phyloP scores from a whole-genome alignment of 345 rosid species.

The Arabidopsis suecica region DNA sequence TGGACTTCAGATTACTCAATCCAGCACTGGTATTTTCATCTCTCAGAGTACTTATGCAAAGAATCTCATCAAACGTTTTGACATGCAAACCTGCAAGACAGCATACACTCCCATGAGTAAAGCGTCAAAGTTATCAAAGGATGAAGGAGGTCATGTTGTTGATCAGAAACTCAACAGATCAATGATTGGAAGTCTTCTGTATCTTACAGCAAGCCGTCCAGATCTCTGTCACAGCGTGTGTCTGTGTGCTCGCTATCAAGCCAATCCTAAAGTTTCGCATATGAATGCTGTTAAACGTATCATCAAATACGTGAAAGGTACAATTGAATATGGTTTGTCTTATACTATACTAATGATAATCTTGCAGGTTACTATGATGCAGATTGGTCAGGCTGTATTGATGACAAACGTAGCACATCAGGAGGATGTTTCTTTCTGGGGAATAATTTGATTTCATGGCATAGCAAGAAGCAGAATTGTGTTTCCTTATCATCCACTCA shows the following conservation, averaged over 20 bases:
- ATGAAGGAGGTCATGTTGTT: too few species aligned
- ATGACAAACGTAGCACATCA: too few species aligned
- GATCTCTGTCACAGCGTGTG: neutral
- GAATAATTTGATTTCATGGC: neutral
- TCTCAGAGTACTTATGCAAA: neutral
- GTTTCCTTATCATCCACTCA: neutral
- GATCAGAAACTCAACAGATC: too few species aligned
- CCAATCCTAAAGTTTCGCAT: fast-evolving
- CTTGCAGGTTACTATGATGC: neutral
- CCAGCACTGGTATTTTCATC: neutral
- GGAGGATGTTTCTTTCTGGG: neutral
- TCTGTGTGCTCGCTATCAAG: neutral
- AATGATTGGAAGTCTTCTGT: too few species aligned
- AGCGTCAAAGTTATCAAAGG: too few species aligned
- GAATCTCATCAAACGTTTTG: too few species aligned
- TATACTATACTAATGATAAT: neutral
- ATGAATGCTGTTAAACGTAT: fast-evolving
- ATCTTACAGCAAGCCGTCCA: neutral
- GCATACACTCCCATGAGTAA: too few species aligned
- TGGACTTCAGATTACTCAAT: neutral
- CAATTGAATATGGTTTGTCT: fast-evolving
- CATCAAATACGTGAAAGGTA: neutral
- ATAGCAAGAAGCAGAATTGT: neutral
- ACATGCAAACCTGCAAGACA: too few species aligned
- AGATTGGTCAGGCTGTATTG: neutral